Conservation (phyloP, 495 filamentous ascomycete genomes). For the Bacidia gigantensis region DNA sequence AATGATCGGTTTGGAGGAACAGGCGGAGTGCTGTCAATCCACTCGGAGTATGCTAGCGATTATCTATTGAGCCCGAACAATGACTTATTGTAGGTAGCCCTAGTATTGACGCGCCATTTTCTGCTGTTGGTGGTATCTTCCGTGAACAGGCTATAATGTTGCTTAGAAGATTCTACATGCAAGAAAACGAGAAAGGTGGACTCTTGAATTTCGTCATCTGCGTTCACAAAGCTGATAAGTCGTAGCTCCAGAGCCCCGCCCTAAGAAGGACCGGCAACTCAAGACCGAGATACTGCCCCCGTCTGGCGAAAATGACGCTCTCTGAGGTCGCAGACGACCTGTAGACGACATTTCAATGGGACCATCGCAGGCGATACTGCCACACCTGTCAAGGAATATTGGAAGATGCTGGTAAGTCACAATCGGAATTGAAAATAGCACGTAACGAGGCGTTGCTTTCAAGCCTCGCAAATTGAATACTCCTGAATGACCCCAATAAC, state of each 20-base stretch:
- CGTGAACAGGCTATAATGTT: constrained; percentile 81
- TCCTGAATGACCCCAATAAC: too few species aligned
- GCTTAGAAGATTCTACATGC: constrained; percentile 85
- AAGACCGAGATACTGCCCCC: constrained; percentile 26
- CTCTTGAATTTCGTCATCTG: background rate
- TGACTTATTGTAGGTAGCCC: constrained; percentile 23
- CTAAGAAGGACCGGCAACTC: constrained; percentile 38
- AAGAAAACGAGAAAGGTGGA: constrained; percentile 81
- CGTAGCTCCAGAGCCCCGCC: constrained; percentile 47
- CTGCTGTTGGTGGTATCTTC: constrained; percentile 69
- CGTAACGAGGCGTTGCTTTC: too few species aligned
- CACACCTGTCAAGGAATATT: too few species aligned
- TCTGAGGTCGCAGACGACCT: too few species aligned
- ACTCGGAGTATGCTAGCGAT: constrained; percentile 46
- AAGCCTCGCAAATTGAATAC: too few species aligned
- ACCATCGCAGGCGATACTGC: too few species aligned
- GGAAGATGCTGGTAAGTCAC: too few species aligned
- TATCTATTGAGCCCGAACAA: background rate
- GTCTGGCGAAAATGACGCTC: background rate
- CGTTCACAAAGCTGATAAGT: constrained; percentile 1
- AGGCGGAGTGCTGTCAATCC: constrained; percentile 76
- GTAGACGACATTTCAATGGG: too few species aligned
- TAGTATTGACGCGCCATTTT: constrained; percentile 56
- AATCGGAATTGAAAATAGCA: too few species aligned
- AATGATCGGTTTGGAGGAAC: constrained; percentile 96